A percentile compares a stretch with the other conserved stretches of the same genome.
Conservation (phyloP, 257 asterid genomes). For the Lycium barbarum region DNA sequence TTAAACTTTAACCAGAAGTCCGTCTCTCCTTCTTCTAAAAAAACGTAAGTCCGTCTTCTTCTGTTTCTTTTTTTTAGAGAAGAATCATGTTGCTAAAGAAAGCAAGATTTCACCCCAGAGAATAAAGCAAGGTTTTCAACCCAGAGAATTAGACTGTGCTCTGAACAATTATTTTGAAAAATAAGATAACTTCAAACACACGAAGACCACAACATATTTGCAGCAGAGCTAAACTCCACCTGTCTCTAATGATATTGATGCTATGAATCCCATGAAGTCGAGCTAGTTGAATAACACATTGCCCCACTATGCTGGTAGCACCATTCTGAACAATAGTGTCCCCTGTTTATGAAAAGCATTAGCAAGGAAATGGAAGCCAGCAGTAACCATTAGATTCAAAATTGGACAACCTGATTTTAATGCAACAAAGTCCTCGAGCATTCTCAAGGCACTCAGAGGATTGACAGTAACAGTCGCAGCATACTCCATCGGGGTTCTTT, state of each 20-base stretch:
- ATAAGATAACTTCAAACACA: not conserved
- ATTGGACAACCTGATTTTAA: slow-evolving; percentile 71
- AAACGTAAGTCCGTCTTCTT: no score
- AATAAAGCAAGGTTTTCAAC: not conserved
- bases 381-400: slow-evolving; percentile 17
- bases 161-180: not conserved
- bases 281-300: slow-evolving; percentile 94
- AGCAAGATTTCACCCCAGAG: slow-evolving; percentile 14
- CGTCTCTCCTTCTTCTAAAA: no score
- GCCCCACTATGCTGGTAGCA: slow-evolving; percentile 98
- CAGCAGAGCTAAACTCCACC: slow-evolving; percentile 48
- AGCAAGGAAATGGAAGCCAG: slow-evolving; percentile 31
- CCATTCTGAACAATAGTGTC: slow-evolving; percentile 95
- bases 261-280: slow-evolving; percentile 74
- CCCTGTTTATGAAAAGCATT: slow-evolving; percentile 52
- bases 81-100: not conserved
- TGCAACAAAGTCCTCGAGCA: slow-evolving; percentile 90
- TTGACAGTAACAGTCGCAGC: slow-evolving; percentile 91
- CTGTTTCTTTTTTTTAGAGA: no score
- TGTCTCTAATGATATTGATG: slow-evolving; percentile 85
- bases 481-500: slow-evolving; percentile 77
- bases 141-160: slow-evolving; percentile 5
- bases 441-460: slow-evolving; percentile 89
- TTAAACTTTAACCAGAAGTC: not conserved
- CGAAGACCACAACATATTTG: not conserved